Evolutionary conservation across 305 asterid species (phyloP).

Genomic region (Plantago coronopus): DNA sequence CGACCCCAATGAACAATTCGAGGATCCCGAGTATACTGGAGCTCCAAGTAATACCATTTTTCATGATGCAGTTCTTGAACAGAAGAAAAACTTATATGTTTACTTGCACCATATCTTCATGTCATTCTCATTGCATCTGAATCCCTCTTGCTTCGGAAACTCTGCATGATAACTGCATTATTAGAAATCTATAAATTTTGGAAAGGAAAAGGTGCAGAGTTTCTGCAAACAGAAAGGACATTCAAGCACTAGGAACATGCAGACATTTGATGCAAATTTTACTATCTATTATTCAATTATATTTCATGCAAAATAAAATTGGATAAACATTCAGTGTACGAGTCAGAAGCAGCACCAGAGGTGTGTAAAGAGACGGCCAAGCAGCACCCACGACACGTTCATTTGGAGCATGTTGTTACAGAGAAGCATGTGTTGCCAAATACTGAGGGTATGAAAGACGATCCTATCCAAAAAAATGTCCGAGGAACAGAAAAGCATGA

Average conservation of each 20-base stretch:
- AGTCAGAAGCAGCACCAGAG: slow-evolving; percentile 82
- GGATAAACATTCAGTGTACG: slow-evolving; percentile 57
- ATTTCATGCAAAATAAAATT: too few species aligned
- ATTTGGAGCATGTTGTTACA: slow-evolving; percentile 40
- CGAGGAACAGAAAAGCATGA: slow-evolving; percentile 15
- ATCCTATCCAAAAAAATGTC: slow-evolving; percentile 17
- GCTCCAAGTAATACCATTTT: slow-evolving; percentile 76
- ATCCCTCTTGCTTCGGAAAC: neutral
- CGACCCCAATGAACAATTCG: slow-evolving; percentile 32
- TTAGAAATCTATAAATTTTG: neutral
- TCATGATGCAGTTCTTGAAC: neutral
- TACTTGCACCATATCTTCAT: too few species aligned
- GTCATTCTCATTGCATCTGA: neutral
- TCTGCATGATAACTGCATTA: neutral
- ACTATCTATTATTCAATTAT: too few species aligned
- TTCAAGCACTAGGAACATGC: neutral
- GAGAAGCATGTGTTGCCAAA: slow-evolving; percentile 45
- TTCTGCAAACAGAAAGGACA: neutral
- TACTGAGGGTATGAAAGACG: slow-evolving; percentile 19
- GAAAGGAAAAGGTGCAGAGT: neutral
- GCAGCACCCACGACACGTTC: slow-evolving; percentile 85
- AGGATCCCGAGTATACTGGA: slow-evolving; percentile 86
- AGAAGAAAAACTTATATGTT: too few species aligned
- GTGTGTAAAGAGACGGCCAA: slow-evolving; percentile 57
- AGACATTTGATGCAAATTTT: neutral